Base-by-base conservation (phyloP, 2,329 filamentous ascomycete genomes). In the Atkinsonella hypoxylon region DNA sequence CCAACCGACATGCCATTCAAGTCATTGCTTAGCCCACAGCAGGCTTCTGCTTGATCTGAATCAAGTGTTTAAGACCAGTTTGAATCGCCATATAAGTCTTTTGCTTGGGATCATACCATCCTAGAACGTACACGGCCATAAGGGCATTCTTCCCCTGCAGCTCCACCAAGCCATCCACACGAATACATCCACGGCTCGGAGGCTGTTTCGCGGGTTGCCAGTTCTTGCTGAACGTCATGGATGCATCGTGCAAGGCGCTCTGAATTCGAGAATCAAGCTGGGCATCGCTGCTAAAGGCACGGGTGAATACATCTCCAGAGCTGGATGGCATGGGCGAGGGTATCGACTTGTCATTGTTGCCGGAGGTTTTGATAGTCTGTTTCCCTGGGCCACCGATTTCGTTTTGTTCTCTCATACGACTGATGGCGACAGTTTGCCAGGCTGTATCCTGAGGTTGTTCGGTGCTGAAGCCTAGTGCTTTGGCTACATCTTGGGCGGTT, bases 71-170 rank as follows among this genome's bases (percentile, higher is more conserved):
- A 17, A 77, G 56, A n/a, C 62, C 59, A 44, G 74, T 66, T 42
- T 76, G 59, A 13, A 68, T 62, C 31, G 59, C 59, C 53, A 65
- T 68, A 48, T 70, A 78, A 44, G 64, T 67, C 53, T 70, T 69
- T 40, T 70, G 72, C 60, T 78, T 75, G 1, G 79, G 78, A 58
- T 82, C 71, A 62, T 77, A 83, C 62, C 72, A 78, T 2, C 70
- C 74, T 11, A 63, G 52, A 2, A 78, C 76, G 53, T 79, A 74
- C 12, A 81, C 64, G 2, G 72, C 69, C 50, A 81, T 59, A 47
- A 67, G 67, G 1, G 71, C 70, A 20, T 63, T 69, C 2, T 71
- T 61, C 2, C 75, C 69, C 40, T 72, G 66, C 2, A 82, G 51
- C 54, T 81, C 75, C 2, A 83, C 71, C 11, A 80, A 60, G 0